Evolutionary conservation across 352 stramenopile species (phyloP), one percentile per base, ranked within the genome.

Genomic region (Globisporangium paroecandrum): DNA sequence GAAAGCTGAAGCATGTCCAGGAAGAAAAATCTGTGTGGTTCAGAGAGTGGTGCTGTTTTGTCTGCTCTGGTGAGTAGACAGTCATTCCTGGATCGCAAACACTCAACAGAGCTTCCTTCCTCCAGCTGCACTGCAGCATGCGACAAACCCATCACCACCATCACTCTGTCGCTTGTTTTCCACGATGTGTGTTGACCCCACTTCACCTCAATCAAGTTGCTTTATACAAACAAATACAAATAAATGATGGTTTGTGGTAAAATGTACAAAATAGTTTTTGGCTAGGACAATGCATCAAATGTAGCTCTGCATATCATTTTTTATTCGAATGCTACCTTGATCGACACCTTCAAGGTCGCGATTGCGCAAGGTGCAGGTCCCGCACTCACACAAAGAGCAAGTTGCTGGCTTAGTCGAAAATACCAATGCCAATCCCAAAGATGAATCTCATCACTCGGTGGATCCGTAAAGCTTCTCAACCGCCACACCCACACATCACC

Each of bases 401-500:
- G 15, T 49, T 51, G 43, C 43, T 51, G 43, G 43, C 43, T 51
- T 51, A 51, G 43, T 51, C 43, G 43, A 51, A n/a, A 49, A 51
- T 24, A 15, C 43, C 43, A 51, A 51, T 24, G 18, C 43, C 43
- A 49, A 49, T 49, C 43, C 20, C 43, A 51, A 8, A 49, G 43
- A 22, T 49, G 15, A 20, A 22, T 49, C 15, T 49, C 41, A 49
- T 32, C 29, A 32, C 29, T 32, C 29, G 29, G 29, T 32, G 29
- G 29, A 32, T 32, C 29, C 29, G 8, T 32, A 32, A 32, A 32
- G 29, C 43, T 51, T 24, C 43, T 36, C 12, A 58, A 38, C 18
- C 24, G 51, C 18, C 53, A 58, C 24, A 57, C 51, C 32, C 24
- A 22, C 25, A 29, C 22, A 34, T 56, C 49, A 13, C 38, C 10